Conservation (phyloP, 768 basidiomycete genomes). For the Cyclocybe aegerita region DNA sequence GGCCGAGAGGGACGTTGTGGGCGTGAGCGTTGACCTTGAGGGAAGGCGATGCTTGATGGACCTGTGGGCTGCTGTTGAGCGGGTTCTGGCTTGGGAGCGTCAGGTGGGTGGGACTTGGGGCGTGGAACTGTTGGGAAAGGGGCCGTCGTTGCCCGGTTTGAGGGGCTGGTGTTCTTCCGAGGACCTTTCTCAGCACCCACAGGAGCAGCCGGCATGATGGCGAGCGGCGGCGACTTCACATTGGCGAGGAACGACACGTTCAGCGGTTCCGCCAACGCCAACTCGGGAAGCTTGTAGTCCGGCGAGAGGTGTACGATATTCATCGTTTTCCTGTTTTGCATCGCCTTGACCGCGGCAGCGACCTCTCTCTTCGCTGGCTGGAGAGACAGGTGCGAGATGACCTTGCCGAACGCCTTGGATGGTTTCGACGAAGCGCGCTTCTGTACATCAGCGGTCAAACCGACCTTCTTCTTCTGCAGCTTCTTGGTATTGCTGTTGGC, state of each 20-base stretch:
- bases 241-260: slow-evolving; percentile 18
- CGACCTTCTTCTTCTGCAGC: slow-evolving; percentile 3
- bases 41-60: no score
- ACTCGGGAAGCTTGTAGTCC: slow-evolving; percentile 14
- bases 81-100: no score
- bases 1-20: neutral
- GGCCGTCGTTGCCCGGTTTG: no score
- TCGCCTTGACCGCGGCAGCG: neutral
- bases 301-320: slow-evolving; percentile 2
- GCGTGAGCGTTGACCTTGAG: neutral
- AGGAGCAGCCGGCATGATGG: neutral
- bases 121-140: no score
- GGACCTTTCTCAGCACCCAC: no score
- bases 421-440: slow-evolving; percentile 11
- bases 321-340: neutral
- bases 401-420: slow-evolving; percentile 17
- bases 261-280: slow-evolving; percentile 11
- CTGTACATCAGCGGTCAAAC: neutral
- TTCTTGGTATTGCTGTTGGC: slow-evolving; percentile 2
- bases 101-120: no score
- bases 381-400: slow-evolving; percentile 19
- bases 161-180: no score
- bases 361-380: slow-evolving; percentile 16
- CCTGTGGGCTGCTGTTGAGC: no score
- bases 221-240: neutral